Base-by-base conservation (phyloP, 2,329 filamentous ascomycete species). In the Neoscytalidium dimidiatum region DNA sequence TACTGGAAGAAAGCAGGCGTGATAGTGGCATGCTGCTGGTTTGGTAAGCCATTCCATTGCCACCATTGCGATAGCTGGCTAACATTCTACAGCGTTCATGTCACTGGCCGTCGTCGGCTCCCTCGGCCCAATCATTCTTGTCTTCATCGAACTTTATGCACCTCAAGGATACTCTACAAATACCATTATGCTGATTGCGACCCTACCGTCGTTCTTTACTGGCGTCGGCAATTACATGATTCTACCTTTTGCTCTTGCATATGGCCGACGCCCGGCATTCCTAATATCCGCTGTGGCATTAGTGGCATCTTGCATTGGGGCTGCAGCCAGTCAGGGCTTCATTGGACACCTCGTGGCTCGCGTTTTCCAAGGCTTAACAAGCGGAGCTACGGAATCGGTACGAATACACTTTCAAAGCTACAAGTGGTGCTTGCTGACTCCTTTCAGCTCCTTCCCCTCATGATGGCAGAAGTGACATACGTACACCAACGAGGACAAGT, bases 401-500 rank as follows among this genome's bases (percentile, higher is more conserved):
- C 5, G 3, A n/a, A 1, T 17, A 28, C 52, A 29, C 4, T 4
- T 6, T 9, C 5, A n/a, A 8, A 7, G 1, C 4, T 2, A 2
- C 11, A 17, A 8, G 9, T 11, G 2, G 1, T 14, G 17, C 43
- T 4, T 6, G 9, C 53, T 44, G 21, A 58, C 77, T 1, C 77
- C 75, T 1, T 78, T 66, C 79, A 73, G 5, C 74, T 80, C 2
- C 74, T 80, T 8, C 78, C 78, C 3, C 64, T 77, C 19, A 77
- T 79, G 64, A 70, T 80, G 6, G 72, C 78, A 11, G 79, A 80
- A 46, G 73, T 79, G 2, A 76, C 77, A 0, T 81, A 80, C 44
- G 69, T 81, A 1, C 77, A 80, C 65, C 75, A 81, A 64, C 73
- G 78, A 1, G 74, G 73, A 8, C 62, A 71, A 7, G 70, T 75